phyloP scores from a whole-genome alignment of 2,329 filamentous ascomycete species.

The Penicillium griseofulvum region DNA sequence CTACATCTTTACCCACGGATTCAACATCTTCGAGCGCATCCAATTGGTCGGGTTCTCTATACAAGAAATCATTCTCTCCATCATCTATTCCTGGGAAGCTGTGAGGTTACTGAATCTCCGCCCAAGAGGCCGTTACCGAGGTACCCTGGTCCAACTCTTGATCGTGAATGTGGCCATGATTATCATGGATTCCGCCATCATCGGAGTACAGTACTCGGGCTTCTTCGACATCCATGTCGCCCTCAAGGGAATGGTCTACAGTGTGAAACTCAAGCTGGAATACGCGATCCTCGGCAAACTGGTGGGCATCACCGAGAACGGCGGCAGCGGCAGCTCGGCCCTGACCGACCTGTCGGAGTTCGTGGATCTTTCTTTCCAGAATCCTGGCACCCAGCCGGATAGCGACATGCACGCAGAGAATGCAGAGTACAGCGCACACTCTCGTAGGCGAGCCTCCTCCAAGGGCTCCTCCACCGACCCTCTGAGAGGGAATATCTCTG shows the following conservation, averaged over 20 bases:
- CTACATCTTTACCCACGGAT: conserved; percentile 29
- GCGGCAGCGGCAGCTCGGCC: conserved; percentile 13
- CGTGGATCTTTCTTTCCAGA: conserved; percentile 22
- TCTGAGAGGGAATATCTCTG: conserved; percentile 6
- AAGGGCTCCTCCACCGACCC: conserved; percentile 16
- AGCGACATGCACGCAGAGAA: conserved; percentile 8
- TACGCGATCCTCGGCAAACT: conserved; percentile 46
- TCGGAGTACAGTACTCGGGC: conserved; percentile 43
- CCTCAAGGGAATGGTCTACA: conserved; percentile 47
- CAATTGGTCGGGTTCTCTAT: conserved; percentile 56
- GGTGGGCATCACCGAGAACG: conserved; percentile 27
- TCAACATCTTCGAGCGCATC: conserved; percentile 51
- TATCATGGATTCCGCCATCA: conserved; percentile 43
- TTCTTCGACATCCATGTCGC: conserved; percentile 45
- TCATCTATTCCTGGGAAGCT: conserved; percentile 53
- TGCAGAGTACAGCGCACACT: conserved; percentile 2
- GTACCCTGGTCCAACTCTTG: conserved; percentile 47
- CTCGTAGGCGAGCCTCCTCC: conserved; percentile 2
- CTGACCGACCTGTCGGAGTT: conserved; percentile 25
- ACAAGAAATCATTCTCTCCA: conserved; percentile 54
- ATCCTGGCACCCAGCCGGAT: conserved; percentile 9
- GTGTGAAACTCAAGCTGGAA: conserved; percentile 49
- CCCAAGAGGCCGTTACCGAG: conserved; percentile 37
- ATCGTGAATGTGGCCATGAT: conserved; percentile 49
- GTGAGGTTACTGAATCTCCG: conserved; percentile 49